These are phyloP conservation scores for Penicillium daleae DNA, from an alignment of 495 filamentous ascomycete genomes.

Conservation along the genomic window DNA sequence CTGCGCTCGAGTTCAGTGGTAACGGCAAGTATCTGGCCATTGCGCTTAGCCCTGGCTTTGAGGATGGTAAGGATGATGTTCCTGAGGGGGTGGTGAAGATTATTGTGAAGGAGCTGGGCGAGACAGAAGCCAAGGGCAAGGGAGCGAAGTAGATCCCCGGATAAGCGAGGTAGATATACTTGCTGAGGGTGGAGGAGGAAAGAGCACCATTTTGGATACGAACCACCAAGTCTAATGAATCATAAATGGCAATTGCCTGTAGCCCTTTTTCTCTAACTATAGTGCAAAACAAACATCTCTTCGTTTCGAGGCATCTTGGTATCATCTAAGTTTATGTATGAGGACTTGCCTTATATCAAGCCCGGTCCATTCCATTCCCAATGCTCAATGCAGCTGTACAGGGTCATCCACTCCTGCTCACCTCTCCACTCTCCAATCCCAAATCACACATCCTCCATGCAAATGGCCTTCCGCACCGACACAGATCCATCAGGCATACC, in stretches of 20 bases:
- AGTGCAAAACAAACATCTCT: not conserved
- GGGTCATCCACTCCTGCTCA: not conserved
- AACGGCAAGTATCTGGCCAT: constrained; percentile 86
- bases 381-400: not conserved
- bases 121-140: constrained; percentile 89
- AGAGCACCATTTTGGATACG: constrained; percentile 23
- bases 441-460: not conserved
- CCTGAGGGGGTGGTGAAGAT: constrained; percentile 72
- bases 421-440: not conserved
- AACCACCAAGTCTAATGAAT: constrained; percentile 24
- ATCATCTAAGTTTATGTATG: constrained; percentile 31
- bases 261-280: not conserved
- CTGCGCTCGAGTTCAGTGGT: constrained; percentile 72
- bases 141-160: constrained; percentile 57
- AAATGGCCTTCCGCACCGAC: constrained; percentile 50
- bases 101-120: constrained; percentile 78
- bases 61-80: constrained; percentile 82
- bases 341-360: constrained; percentile 15
- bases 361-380: not conserved
- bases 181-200: not conserved
- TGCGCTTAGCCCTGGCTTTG: constrained; percentile 86
- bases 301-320: constrained; percentile 25
- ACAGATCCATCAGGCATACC: constrained; percentile 82
- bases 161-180: constrained; percentile 5
- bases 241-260: constrained; percentile 6